A percentile compares a stretch with the other conserved stretches of the same genome.
These are phyloP conservation scores for Clitocybe nebularis DNA, from an alignment of 1,284 basidiomycete genomes.

Conservation along the genomic window DNA sequence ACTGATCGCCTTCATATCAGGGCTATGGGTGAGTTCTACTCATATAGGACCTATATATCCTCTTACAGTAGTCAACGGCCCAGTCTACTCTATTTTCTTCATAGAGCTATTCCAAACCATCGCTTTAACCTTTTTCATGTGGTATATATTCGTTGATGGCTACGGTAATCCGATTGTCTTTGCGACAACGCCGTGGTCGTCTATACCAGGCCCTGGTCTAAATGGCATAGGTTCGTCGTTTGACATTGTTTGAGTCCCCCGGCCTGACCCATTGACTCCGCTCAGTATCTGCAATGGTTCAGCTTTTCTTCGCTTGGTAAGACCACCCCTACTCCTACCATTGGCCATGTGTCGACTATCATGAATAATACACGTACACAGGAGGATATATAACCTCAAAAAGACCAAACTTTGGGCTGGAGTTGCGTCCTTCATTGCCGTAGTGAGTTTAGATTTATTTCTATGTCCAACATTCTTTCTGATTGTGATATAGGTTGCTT, in stretches of 20 bases:
- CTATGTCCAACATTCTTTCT: background rate
- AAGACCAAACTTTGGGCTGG: background rate
- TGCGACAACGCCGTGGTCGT: background rate
- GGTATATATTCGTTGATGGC: background rate
- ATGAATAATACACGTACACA: background rate
- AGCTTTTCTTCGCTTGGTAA: slow-evolving; percentile 9
- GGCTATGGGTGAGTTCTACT: background rate
- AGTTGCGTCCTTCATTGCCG: background rate
- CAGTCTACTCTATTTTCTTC: background rate
- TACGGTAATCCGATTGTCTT: background rate
- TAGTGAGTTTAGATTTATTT: slow-evolving; percentile 4
- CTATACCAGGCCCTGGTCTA: background rate
- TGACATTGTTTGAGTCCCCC: background rate
- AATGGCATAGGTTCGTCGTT: background rate
- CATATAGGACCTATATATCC: background rate
- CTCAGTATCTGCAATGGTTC: slow-evolving; percentile 4
- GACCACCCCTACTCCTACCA: background rate
- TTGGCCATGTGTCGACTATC: background rate
- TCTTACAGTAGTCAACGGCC: background rate
- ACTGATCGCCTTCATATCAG: background rate
- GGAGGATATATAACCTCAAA: slow-evolving; percentile 8
- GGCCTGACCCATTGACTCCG: background rate
- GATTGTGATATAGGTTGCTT: background rate
- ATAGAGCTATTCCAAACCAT: background rate
- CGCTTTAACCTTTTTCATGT: background rate